phyloP scores from a whole-genome alignment of 2,329 filamentous ascomycete genomes.

The Penicillium fuscoglaucum region DNA sequence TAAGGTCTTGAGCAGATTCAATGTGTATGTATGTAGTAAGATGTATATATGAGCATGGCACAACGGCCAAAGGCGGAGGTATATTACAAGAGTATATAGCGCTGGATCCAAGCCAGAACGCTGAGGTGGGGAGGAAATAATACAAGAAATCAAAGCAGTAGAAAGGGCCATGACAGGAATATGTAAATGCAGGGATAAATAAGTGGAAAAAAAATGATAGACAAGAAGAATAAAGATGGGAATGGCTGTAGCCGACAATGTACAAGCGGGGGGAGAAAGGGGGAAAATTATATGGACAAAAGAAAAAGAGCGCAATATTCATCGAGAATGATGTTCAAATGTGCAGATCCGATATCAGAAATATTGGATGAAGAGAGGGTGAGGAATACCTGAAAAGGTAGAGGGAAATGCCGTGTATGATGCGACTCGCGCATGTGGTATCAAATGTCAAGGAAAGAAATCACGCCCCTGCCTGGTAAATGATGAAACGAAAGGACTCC shows the following conservation, averaged over 20 bases:
- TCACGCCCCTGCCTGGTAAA: constrained; percentile 13
- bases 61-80: constrained; percentile 22
- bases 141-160: constrained; percentile 18
- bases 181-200: constrained; percentile 11
- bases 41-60: constrained; percentile 26
- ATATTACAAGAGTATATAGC: constrained; percentile 37
- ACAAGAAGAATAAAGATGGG: constrained; percentile 4
- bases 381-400: constrained; percentile 3
- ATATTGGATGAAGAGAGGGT: constrained; percentile 12
- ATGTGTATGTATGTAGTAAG: constrained; percentile 13
- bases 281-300: constrained; percentile 21
- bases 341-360: constrained; percentile 10
- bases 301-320: constrained; percentile 25
- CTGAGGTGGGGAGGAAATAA: constrained; percentile 21
- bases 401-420: constrained; percentile 28
- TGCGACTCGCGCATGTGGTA: constrained; percentile 38
- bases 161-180: constrained; percentile 10
- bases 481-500: constrained; percentile 26
- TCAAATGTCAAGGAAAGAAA: constrained; percentile 31
- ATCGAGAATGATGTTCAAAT: constrained; percentile 16
- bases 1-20: not conserved
- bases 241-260: constrained; percentile 25
- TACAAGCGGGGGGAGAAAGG: constrained; percentile 20
- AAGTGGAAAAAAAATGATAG: constrained; percentile 15
- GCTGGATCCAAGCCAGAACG: constrained; percentile 25